Percentiles rank a stretch among this genome's conserved stretches.
Conservation (phyloP, 768 basidiomycete species). For the Leccinum variicolor region DNA sequence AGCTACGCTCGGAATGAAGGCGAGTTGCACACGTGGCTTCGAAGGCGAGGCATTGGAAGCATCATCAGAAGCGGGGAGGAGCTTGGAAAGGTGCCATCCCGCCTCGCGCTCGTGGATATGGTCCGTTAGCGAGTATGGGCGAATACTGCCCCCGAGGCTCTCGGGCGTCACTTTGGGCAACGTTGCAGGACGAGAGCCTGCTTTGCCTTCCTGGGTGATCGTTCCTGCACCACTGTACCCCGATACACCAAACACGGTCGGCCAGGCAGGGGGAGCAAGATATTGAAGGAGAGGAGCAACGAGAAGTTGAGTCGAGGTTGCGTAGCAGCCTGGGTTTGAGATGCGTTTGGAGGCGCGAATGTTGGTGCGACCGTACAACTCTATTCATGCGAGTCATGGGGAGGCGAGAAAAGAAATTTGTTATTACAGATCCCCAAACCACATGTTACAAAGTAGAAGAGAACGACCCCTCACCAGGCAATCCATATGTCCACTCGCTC, state of each 20-base stretch:
- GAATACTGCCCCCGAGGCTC: constrained; percentile 69
- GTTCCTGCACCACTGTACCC: constrained; percentile 98
- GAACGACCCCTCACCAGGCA: constrained; percentile 84
- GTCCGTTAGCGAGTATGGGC: constrained; percentile 89
- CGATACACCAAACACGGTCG: constrained; percentile 89
- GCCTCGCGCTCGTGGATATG: constrained; percentile 99
- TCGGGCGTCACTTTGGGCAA: constrained; percentile 80
- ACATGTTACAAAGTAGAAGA: constrained; percentile 28
- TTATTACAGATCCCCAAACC: constrained; percentile 34
- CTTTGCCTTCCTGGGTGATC: constrained; percentile 57
- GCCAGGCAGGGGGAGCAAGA: constrained; percentile 54
- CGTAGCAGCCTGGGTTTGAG: constrained; percentile 97
- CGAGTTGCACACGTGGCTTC: constrained; percentile 49
- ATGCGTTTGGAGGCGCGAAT: constrained; percentile 78
- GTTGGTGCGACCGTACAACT: constrained; percentile 75
- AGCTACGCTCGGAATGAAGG: constrained; percentile 84
- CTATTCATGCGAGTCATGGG: constrained; percentile 38
- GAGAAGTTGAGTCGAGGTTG: constrained; percentile 89
- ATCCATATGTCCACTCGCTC: constrained; percentile 92
- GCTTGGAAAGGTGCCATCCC: constrained; percentile 70
- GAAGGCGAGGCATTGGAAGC: background rate
- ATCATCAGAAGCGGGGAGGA: constrained; percentile 34
- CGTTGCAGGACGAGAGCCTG: constrained; percentile 64
- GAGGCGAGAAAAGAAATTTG: constrained; percentile 33
- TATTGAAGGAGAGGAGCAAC: constrained; percentile 83